phyloP scores from a whole-genome alignment of 2,329 filamentous ascomycete species.

The Trichophyton verrucosum region DNA sequence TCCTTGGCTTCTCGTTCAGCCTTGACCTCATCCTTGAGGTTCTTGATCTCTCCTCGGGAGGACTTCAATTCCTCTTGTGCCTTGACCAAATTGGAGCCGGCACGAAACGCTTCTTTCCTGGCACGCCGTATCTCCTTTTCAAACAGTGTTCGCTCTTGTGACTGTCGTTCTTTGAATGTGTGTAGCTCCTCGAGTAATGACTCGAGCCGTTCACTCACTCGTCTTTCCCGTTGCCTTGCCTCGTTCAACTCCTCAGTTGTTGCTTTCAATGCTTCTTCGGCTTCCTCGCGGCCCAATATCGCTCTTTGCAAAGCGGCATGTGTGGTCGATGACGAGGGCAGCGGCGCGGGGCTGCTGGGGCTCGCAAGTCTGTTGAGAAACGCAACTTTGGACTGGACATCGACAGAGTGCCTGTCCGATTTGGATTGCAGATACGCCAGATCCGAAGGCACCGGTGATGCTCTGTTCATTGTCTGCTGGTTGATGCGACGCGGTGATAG shows the following conservation, averaged over 20 bases:
- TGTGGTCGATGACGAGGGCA: constrained; percentile 24
- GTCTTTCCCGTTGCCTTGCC: constrained; percentile 32
- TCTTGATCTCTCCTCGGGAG: constrained; percentile 33
- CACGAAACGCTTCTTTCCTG: constrained; percentile 47
- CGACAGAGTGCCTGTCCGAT: constrained; percentile 26
- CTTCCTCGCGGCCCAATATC: constrained; percentile 36
- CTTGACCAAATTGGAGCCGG: constrained; percentile 43
- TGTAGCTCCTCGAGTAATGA: constrained; percentile 41
- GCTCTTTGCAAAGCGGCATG: constrained; percentile 34
- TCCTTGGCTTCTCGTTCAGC: constrained; percentile 37
- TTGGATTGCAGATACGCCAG: constrained; percentile 26
- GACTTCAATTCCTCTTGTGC: constrained; percentile 40
- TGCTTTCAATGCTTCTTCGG: constrained; percentile 27
- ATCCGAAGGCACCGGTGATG: constrained; percentile 30
- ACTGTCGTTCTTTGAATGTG: constrained; percentile 39
- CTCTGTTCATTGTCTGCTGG: constrained; percentile 30
- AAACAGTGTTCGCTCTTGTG: constrained; percentile 37
- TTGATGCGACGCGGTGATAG: constrained; percentile 40
- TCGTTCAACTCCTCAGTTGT: constrained; percentile 30
- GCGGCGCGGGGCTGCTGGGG: constrained; percentile 19
- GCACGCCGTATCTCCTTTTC: constrained; percentile 46
- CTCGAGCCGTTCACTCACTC: constrained; percentile 35
- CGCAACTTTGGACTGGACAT: constrained; percentile 38
- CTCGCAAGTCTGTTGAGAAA: constrained; percentile 36
- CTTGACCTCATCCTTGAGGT: constrained; percentile 42